A percentile compares a stretch with the other conserved stretches of the same genome.
These are phyloP conservation scores for Fraxinus nigra DNA, from an alignment of 305 asterid genomes.

Conservation along the genomic window DNA sequence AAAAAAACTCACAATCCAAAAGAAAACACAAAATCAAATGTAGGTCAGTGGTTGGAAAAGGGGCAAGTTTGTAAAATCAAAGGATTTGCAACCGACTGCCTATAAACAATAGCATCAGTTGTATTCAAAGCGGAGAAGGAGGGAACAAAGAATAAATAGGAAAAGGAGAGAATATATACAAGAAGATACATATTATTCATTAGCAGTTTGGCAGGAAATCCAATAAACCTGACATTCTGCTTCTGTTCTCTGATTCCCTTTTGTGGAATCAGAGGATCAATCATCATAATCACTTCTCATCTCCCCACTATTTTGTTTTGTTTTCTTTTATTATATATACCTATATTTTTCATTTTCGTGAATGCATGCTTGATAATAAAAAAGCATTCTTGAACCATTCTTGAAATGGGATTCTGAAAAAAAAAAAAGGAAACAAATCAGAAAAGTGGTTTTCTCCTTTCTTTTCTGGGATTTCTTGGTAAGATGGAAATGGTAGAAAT, in stretches of 20 bases:
- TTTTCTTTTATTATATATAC: constrained; percentile 16
- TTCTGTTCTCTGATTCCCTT: constrained; percentile 80
- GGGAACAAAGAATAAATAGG: neutral
- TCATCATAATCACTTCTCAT: constrained; percentile 22
- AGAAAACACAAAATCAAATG: neutral
- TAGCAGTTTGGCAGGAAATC: constrained; percentile 20
- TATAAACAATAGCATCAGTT: constrained; percentile 35
- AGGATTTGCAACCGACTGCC: constrained; percentile 14
- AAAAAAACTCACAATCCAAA: neutral
- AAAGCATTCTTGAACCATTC: constrained; percentile 15
- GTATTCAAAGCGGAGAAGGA: constrained; percentile 26
- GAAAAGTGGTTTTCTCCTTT: constrained; percentile 30
- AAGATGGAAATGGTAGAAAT: constrained; percentile 42
- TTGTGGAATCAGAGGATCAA: constrained; percentile 76
- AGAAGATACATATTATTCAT: neutral
- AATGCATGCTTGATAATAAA: neutral
- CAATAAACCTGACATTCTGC: constrained; percentile 31
- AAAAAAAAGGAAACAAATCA: neutral
- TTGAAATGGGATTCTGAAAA: constrained; percentile 29
- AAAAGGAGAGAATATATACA: neutral
- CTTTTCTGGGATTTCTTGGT: neutral
- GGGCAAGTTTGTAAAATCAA: constrained; percentile 33
- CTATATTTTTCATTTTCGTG: constrained; percentile 13
- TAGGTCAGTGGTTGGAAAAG: neutral
- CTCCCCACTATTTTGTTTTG: constrained; percentile 23